Conservation (phyloP, 1,284 basidiomycete species). For the Afroboletus lepidellus region DNA sequence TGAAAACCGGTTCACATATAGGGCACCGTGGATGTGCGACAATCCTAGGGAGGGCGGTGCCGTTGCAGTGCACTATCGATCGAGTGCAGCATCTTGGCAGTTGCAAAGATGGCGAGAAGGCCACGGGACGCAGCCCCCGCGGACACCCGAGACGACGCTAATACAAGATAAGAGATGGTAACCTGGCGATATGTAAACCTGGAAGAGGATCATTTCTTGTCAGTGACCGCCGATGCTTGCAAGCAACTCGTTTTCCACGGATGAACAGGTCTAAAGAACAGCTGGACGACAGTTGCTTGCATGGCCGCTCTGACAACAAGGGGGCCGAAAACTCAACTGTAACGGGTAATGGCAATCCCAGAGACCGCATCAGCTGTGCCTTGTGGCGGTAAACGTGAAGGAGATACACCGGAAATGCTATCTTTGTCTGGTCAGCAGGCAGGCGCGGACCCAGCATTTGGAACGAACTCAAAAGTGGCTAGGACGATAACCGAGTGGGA, state of each 20-base stretch:
- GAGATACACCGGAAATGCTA: background rate
- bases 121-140: conserved; percentile 4
- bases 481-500: too few species aligned
- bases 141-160: conserved; percentile 1
- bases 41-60: conserved; percentile 15
- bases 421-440: background rate
- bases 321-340: background rate
- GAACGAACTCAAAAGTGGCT: too few species aligned
- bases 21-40: conserved; percentile 1
- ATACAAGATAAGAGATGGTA: background rate
- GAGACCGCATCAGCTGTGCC: conserved; percentile 9
- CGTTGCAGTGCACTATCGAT: conserved; percentile 10
- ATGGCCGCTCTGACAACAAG: background rate
- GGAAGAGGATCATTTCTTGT: background rate
- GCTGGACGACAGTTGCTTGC: background rate
- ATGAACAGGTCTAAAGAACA: background rate
- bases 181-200: background rate
- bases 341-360: background rate
- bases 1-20: background rate
- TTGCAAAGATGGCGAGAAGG: conserved; percentile 15
- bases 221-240: background rate
- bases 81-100: conserved; percentile 4
- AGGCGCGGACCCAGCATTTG: too few species aligned
- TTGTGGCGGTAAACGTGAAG: background rate
- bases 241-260: background rate